Conservation (phyloP, 306 rosid species). For the Rosa lucieae region DNA sequence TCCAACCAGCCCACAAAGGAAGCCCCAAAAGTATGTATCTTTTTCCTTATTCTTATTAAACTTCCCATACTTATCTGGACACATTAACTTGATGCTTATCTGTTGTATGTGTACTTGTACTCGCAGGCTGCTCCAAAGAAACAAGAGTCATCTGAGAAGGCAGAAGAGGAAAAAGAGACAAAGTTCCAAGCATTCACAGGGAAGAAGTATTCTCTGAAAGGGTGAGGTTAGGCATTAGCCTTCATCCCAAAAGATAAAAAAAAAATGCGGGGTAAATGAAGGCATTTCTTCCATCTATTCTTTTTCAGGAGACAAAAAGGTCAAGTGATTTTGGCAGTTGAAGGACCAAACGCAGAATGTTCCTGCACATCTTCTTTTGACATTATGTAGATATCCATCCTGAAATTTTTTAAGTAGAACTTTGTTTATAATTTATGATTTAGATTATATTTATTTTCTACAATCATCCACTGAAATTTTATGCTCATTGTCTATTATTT, state of each 20-base stretch:
- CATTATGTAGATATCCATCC: slow-evolving; percentile 8
- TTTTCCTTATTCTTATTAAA: background rate
- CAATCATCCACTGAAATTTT: background rate
- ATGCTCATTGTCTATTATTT: background rate
- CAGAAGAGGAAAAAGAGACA: slow-evolving; percentile 33
- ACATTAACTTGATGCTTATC: background rate
- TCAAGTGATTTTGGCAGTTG: background rate
- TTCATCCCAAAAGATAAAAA: background rate
- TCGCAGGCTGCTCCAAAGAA: slow-evolving; percentile 27
- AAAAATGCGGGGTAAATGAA: background rate
- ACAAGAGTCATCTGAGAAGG: slow-evolving; percentile 33
- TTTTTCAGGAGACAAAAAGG: background rate
- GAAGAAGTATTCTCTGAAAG: slow-evolving; percentile 50
- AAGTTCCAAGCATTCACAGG: slow-evolving; percentile 56
- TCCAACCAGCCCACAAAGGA: slow-evolving; percentile 14
- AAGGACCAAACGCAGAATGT: background rate
- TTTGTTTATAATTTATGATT: background rate
- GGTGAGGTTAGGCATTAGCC: slow-evolving; percentile 20
- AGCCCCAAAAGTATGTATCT: slow-evolving; percentile 36
- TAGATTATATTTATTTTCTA: background rate
- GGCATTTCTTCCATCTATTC: slow-evolving; percentile 1
- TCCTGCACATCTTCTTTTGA: slow-evolving; percentile 5
- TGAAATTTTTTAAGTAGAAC: background rate
- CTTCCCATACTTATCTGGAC: background rate
- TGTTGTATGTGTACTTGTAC: slow-evolving; percentile 17